Conservation (phyloP, 495 filamentous ascomycete genomes). For the Acidomyces sp. region DNA sequence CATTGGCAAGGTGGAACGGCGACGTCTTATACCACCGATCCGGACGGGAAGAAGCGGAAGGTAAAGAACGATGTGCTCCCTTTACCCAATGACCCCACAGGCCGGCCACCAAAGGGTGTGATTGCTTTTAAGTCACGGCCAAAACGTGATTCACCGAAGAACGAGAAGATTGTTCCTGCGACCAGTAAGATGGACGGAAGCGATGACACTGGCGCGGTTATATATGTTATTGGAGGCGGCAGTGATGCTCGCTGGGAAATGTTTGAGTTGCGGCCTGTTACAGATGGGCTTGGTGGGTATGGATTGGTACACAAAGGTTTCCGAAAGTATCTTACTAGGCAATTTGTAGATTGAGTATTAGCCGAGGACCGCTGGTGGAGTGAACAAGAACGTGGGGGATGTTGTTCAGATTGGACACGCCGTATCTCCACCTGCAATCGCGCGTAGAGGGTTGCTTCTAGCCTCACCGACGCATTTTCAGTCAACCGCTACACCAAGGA, state of each 20-base stretch:
- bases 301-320: constrained; percentile 58
- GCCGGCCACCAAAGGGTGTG: constrained; percentile 56
- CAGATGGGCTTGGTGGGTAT: constrained; percentile 48
- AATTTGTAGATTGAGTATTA: constrained; percentile 15
- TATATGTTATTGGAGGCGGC: constrained; percentile 61
- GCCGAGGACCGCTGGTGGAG: no score
- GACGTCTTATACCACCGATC: constrained; percentile 13
- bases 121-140: constrained; percentile 43
- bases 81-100: constrained; percentile 34
- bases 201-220: constrained; percentile 33
- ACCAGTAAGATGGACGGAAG: constrained; percentile 53
- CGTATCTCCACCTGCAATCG: no score
- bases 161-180: no score
- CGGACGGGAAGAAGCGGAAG: constrained; percentile 4
- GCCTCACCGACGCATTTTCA: no score
- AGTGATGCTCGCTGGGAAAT: constrained; percentile 74
- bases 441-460: no score
- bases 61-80: constrained; percentile 11
- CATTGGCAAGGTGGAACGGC: constrained; percentile 14
- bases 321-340: constrained; percentile 54
- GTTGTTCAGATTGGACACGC: no score
- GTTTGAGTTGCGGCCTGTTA: constrained; percentile 53
- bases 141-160: no score
- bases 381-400: no score
- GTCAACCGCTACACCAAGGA: no score